A percentile compares a stretch with the other conserved stretches of the same genome.
These are phyloP conservation scores for Flammula alnicola DNA, from an alignment of 1,284 basidiomycete genomes.

Conservation along the genomic window DNA sequence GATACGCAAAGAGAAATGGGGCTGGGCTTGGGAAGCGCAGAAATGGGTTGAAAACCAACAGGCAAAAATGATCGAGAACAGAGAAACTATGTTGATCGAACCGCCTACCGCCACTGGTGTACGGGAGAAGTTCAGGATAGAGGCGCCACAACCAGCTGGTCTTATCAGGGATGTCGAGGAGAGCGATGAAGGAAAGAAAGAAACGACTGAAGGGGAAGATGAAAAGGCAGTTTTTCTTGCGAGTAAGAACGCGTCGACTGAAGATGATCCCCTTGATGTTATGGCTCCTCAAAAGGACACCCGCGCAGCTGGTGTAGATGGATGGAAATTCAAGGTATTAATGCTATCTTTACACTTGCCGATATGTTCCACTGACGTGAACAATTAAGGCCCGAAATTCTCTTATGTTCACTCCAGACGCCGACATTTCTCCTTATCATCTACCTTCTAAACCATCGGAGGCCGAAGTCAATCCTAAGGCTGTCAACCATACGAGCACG, in stretches of 20 bases:
- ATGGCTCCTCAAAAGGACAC: slow-evolving; percentile 79
- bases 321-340: slow-evolving; percentile 87
- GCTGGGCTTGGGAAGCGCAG: slow-evolving; percentile 94
- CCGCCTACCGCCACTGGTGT: slow-evolving; percentile 66
- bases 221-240: slow-evolving; percentile 31
- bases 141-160: slow-evolving; percentile 55
- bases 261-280: slow-evolving; percentile 53
- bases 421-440: slow-evolving; percentile 82
- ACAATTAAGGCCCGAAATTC: slow-evolving; percentile 78
- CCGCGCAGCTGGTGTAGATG: slow-evolving; percentile 72
- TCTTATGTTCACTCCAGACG: slow-evolving; percentile 92
- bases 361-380: no score
- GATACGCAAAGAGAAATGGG: slow-evolving; percentile 76
- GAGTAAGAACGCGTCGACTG: slow-evolving; percentile 29
- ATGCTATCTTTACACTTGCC: slow-evolving; percentile 8
- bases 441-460: slow-evolving; percentile 40
- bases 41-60: slow-evolving; percentile 70
- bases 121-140: slow-evolving; percentile 67
- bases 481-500: slow-evolving; percentile 81
- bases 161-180: slow-evolving; percentile 48
- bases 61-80: slow-evolving; percentile 62
- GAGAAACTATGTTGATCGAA: slow-evolving; percentile 72
- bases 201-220: slow-evolving; percentile 35
- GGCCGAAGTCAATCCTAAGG: slow-evolving; percentile 57
- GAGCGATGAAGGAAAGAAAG: slow-evolving; percentile 26